Evolutionary conservation across 495 filamentous ascomycete genomes (phyloP), one percentile per base, ranked within the genome.

Genomic region (Daldinia grandis): DNA sequence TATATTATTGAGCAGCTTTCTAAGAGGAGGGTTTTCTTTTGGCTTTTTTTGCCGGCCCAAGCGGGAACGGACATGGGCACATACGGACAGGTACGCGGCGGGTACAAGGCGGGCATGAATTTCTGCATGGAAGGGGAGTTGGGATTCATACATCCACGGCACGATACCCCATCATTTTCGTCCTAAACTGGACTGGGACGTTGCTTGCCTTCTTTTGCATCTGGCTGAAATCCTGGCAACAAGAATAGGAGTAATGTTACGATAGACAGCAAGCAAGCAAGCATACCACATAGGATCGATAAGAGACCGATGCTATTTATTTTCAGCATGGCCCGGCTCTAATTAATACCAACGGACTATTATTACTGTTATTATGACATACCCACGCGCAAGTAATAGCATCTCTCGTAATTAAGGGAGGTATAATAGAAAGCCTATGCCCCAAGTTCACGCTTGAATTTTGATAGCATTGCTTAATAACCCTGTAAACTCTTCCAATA

Each of bases 61-160:
- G 53, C 19, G 30, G 28, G 53, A 37, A 42, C 47, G 47, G 49
- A 30, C 25, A 55, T 33, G 37, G 64, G 60, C 59, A 68, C 58
- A 72, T 56, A 59, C 40, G 50, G 35, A 54, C 19, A 25, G 63
- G 38, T 19, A 63, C 30, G n/a, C 30, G 58, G 58, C 19, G 42
- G 58, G 17, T 51, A 15, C 55, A 24, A 31, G 35, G 35, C 21
- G 14, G 35, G 21, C 58, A 24, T 33, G 37, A 60, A 50, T 17
- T 64, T 65, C 31, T 72, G 70, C 70, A 72, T 72, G 50, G 64
- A 64, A 68, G 64, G 61, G 64, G 69, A 72, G 69, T 72, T 72
- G 51, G 42, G 42, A 50, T 57, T 72, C 53, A 68, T 62, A 64
- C 64, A 64, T 65, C 33, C 49, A 56, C 65, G 64, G 64, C 60